phyloP scores from a whole-genome alignment of 1,284 basidiomycete genomes.

The Xerocomus minutiporus region DNA sequence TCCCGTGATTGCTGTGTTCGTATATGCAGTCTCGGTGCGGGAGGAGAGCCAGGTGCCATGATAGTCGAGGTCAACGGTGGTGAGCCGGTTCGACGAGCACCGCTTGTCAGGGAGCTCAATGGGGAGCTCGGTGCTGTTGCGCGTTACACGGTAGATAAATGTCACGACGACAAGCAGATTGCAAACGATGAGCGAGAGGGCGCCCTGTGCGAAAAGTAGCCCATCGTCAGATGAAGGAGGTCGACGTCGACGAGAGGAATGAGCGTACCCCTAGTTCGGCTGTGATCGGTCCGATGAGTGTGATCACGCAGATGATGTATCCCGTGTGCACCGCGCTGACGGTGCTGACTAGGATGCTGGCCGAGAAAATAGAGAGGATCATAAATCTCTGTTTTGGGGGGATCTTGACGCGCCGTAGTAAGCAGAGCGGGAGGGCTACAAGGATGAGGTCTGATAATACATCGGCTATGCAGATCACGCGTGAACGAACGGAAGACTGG shows the following conservation, averaged over 20 bases:
- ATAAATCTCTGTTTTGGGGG: conserved; percentile 25
- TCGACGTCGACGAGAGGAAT: background rate
- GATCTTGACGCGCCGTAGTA: conserved; percentile 27
- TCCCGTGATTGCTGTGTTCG: background rate
- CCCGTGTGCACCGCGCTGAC: conserved; percentile 26
- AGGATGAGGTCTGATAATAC: conserved; percentile 24
- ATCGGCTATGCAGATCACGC: conserved; percentile 16
- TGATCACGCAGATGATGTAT: conserved; percentile 15
- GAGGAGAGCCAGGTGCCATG: background rate
- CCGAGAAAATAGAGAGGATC: conserved; percentile 28
- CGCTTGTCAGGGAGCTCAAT: background rate
- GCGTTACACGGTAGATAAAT: conserved; percentile 20
- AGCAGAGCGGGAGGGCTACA: conserved; percentile 20
- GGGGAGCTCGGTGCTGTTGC: conserved; percentile 10
- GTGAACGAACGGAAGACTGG: background rate
- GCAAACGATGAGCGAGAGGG: conserved; percentile 30
- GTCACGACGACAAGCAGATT: conserved; percentile 32
- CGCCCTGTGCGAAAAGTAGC: conserved; percentile 7
- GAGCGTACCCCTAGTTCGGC: conserved; percentile 25
- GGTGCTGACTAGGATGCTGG: conserved; percentile 27
- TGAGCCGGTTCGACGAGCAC: conserved; percentile 14
- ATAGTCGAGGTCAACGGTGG: conserved; percentile 24
- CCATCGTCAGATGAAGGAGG: background rate
- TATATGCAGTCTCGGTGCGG: background rate
- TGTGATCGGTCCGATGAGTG: conserved; percentile 9